Evolutionary conservation across 768 basidiomycete genomes (phyloP).

Genomic region (Macrolepiota albuminosa): DNA sequence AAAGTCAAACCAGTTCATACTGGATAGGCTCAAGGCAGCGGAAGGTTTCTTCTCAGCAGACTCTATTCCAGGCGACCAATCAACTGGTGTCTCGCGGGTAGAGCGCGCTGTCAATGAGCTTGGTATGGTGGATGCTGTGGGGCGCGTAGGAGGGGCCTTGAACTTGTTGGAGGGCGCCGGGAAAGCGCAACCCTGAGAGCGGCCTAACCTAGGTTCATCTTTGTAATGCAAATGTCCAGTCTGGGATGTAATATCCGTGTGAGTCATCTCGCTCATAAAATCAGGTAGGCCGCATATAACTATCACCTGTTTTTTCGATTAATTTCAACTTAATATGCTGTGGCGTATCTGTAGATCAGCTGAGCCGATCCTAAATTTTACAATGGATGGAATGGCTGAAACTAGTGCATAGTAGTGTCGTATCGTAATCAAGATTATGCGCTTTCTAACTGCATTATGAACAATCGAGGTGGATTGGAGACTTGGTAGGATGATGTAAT

Average conservation of each 20-base stretch:
- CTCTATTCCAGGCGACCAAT: not conserved
- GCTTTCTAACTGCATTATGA: not conserved
- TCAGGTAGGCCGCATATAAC: not conserved
- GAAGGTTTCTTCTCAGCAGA: constrained; percentile 37
- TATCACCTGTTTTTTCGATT: not conserved
- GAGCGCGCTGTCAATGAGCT: constrained; percentile 37
- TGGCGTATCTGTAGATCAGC: not conserved
- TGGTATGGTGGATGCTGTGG: constrained; percentile 20
- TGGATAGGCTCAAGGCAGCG: constrained; percentile 49
- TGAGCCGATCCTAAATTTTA: no score
- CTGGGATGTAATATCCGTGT: not conserved
- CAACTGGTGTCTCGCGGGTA: constrained; percentile 38
- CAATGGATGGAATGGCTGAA: not conserved
- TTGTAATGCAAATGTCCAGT: not conserved
- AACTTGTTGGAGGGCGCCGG: constrained; percentile 44
- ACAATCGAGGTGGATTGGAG: not conserved
- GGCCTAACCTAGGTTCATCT: not conserved
- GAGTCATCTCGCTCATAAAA: not conserved
- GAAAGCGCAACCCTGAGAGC: constrained; percentile 1
- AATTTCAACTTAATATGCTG: not conserved
- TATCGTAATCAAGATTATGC: not conserved
- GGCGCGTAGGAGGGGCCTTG: constrained; percentile 34
- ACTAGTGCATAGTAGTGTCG: not conserved
- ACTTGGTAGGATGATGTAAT: not conserved
- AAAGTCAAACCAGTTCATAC: constrained; percentile 44